A percentile compares a stretch with the other conserved stretches of the same genome.
Conservation (phyloP, 768 basidiomycete species). For the Termitomyces eurrhizus region DNA sequence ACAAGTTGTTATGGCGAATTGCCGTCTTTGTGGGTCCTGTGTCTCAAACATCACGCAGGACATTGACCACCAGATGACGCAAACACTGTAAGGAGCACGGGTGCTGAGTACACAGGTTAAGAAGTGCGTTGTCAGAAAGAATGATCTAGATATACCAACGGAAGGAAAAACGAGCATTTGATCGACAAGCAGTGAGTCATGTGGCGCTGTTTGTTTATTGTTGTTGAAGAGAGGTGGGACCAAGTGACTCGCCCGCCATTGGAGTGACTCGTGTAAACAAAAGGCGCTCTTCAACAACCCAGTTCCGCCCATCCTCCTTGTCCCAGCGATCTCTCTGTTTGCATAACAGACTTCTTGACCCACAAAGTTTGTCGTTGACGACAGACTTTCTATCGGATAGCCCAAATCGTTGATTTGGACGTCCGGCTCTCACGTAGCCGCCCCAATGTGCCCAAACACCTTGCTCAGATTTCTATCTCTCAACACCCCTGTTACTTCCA, state of each 20-base stretch:
- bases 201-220: constrained; percentile 18
- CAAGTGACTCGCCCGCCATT: constrained; percentile 19
- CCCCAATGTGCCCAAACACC: constrained; percentile 36
- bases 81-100: background rate
- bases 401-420: constrained; percentile 41
- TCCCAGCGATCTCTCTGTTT: background rate
- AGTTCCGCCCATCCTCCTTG: background rate
- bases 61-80: background rate
- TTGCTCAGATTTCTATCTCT: constrained; percentile 20
- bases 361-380: constrained; percentile 23
- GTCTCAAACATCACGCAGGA: background rate
- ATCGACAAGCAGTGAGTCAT: constrained; percentile 19
- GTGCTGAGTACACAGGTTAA: background rate
- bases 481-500: constrained; percentile 17
- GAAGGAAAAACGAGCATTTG: background rate
- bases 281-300: background rate
- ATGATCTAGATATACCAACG: background rate
- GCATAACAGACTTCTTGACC: constrained; percentile 11
- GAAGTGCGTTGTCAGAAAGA: background rate
- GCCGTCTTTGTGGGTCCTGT: background rate
- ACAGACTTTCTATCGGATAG: constrained; percentile 39
- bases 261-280: constrained; percentile 15
- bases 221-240: constrained; percentile 16
- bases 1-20: background rate
- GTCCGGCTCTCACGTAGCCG: constrained; percentile 28